A percentile compares a stretch with the other conserved stretches of the same genome.
Evolutionary conservation across 352 stramenopile genomes (phyloP).

Genomic region (Thalassiosira exigua): DNA sequence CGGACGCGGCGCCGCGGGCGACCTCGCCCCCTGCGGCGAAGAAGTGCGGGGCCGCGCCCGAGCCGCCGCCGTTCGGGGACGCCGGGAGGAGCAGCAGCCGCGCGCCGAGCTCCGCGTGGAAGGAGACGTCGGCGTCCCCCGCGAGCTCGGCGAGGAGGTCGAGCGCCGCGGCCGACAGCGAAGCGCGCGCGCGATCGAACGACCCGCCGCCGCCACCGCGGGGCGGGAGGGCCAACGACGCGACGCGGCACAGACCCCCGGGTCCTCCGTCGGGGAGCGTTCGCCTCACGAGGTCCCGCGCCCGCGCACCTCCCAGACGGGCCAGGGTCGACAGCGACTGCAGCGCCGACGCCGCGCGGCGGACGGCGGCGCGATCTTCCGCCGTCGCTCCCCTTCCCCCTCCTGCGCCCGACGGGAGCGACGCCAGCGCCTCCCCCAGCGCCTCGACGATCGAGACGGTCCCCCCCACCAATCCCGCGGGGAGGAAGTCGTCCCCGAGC

Average conservation of each 20-base stretch:
- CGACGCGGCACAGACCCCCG: conserved; percentile 35
- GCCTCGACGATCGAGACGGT: conserved; percentile 32
- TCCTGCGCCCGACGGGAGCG: conserved; percentile 36
- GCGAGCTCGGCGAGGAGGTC: conserved; percentile 46
- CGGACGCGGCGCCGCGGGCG: conserved; percentile 35
- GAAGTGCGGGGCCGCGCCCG: conserved; percentile 14
- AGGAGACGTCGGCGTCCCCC: conserved; percentile 24
- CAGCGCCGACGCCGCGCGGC: conserved; percentile 19
- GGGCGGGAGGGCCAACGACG: conserved; percentile 22
- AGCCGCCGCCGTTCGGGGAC: conserved; percentile 6
- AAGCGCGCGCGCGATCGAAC: conserved; percentile 12
- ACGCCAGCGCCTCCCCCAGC: conserved; percentile 12
- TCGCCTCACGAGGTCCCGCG: conserved; percentile 34
- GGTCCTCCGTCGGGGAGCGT: conserved; percentile 17
- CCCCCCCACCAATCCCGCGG: conserved; percentile 38
- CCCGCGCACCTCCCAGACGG: conserved; percentile 35
- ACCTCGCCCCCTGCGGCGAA: conserved; percentile 27
- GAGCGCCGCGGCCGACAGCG: conserved; percentile 31
- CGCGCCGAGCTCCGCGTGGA: conserved; percentile 27
- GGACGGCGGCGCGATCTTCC: conserved; percentile 37
- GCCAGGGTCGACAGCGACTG: conserved; percentile 48
- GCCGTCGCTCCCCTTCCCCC: conserved; percentile 17
- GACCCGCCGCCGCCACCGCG: no score
- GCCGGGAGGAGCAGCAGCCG: conserved; percentile 25
- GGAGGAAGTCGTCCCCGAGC: conserved; percentile 40